Evolutionary conservation across 768 basidiomycete genomes (phyloP).

Genomic region (Lactifluus rugatus): DNA sequence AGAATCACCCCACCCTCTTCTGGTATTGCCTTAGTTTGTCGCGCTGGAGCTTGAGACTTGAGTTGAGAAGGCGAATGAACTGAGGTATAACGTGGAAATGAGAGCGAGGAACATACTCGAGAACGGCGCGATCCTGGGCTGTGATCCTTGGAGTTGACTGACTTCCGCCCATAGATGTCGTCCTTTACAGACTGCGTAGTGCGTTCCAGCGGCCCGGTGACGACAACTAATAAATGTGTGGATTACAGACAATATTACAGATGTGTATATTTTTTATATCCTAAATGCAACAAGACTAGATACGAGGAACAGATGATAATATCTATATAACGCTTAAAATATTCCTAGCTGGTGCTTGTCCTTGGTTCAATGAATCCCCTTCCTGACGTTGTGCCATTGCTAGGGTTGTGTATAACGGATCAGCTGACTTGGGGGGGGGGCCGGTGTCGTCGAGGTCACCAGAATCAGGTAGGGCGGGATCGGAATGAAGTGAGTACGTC

Average conservation of each 20-base stretch:
- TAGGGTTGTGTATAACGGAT: neutral
- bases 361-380: neutral
- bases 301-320: neutral
- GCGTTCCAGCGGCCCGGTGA: neutral
- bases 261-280: no score
- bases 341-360: no score
- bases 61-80: slow-evolving; percentile 16
- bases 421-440: neutral
- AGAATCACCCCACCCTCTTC: slow-evolving; percentile 54
- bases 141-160: slow-evolving; percentile 85
- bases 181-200: no score
- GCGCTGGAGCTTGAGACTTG: slow-evolving; percentile 87
- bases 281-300: no score
- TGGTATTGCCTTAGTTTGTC: slow-evolving; percentile 96
- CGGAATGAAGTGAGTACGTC: neutral
- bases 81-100: slow-evolving; percentile 12
- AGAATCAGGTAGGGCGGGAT: no score
- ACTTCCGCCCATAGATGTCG: slow-evolving; percentile 49
- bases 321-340: neutral
- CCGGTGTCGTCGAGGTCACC: no score
- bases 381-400: neutral
- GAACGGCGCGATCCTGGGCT: slow-evolving; percentile 84
- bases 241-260: no score
- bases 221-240: no score
- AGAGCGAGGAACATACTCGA: slow-evolving; percentile 59